Percentiles rank a stretch among this genome's conserved stretches.
phyloP scores from a whole-genome alignment of 768 basidiomycete genomes.

The Tricholoma sp. region DNA sequence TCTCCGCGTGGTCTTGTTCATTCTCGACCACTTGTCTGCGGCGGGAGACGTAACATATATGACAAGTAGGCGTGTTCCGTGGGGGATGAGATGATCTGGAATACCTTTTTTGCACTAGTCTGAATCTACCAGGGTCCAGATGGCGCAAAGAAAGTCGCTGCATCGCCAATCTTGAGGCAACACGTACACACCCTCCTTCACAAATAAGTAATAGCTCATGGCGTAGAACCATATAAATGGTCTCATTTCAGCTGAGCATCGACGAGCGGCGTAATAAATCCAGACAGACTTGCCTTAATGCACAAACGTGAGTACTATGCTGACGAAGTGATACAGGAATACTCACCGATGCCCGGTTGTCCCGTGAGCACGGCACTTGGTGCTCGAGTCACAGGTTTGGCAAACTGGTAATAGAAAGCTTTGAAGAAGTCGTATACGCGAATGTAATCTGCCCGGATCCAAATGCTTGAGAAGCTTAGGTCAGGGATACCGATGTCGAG shows the following conservation, averaged over 20 bases:
- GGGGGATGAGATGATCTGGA: neutral
- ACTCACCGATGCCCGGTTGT: too few species aligned
- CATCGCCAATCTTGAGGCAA: neutral
- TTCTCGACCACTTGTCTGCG: too few species aligned
- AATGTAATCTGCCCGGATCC: neutral
- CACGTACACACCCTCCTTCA: neutral
- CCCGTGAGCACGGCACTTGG: too few species aligned
- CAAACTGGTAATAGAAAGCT: too few species aligned
- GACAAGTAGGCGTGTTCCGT: neutral
- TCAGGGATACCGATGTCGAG: neutral
- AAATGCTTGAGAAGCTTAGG: neutral
- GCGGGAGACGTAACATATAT: neutral
- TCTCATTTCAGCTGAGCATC: neutral
- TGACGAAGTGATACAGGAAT: too few species aligned
- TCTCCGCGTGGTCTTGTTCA: too few species aligned
- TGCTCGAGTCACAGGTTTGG: too few species aligned
- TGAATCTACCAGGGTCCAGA: neutral
- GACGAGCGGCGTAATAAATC: neutral
- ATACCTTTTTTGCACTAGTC: neutral
- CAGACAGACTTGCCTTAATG: neutral
- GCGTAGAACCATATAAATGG: neutral
- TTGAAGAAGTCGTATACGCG: too few species aligned
- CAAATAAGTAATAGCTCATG: neutral
- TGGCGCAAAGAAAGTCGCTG: neutral
- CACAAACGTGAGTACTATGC: neutral